A percentile compares a stretch with the other conserved stretches of the same genome.
Evolutionary conservation across 352 stramenopile species (phyloP).

Genomic region (Peronospora farinosa): DNA sequence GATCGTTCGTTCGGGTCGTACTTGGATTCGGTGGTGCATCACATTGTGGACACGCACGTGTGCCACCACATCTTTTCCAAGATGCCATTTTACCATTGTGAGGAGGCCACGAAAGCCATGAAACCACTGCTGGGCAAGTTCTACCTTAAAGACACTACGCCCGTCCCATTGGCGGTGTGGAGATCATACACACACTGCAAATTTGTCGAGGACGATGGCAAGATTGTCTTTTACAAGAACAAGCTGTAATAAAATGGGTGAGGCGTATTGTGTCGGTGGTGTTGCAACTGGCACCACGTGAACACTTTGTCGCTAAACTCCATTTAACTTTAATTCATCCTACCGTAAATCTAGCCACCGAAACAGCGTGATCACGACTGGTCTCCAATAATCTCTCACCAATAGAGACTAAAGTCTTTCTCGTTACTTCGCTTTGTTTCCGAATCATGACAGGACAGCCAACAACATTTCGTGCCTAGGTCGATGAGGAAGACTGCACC

Average conservation of each 20-base stretch:
- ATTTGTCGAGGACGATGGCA: constrained; percentile 90
- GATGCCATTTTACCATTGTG: constrained; percentile 98
- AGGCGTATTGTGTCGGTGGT: constrained; percentile 2
- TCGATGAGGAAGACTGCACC: too few relatives aligned
- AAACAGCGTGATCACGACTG: too few relatives aligned
- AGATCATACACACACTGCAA: constrained; percentile 90
- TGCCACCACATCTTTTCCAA: constrained; percentile 98
- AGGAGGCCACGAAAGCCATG: constrained; percentile 92
- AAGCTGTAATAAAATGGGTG: constrained; percentile 23
- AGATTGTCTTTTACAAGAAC: constrained; percentile 89
- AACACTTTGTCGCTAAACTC: too few relatives aligned
- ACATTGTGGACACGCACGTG: constrained; percentile 97
- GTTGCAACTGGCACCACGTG: not conserved
- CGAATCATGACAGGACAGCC: too few relatives aligned
- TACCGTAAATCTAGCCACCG: too few relatives aligned
- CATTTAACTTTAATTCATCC: too few relatives aligned
- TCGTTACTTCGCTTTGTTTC: too few relatives aligned
- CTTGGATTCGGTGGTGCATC: constrained; percentile 95
- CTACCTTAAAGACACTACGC: constrained; percentile 92
- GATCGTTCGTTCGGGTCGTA: constrained; percentile 94
- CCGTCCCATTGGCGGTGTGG: constrained; percentile 88
- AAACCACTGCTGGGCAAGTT: constrained; percentile 92
- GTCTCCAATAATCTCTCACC: too few relatives aligned
- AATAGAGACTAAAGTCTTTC: too few relatives aligned
- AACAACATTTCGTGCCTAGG: too few relatives aligned